Conservation (phyloP, 805 yeast genomes). For the Yarrowia sp. region DNA sequence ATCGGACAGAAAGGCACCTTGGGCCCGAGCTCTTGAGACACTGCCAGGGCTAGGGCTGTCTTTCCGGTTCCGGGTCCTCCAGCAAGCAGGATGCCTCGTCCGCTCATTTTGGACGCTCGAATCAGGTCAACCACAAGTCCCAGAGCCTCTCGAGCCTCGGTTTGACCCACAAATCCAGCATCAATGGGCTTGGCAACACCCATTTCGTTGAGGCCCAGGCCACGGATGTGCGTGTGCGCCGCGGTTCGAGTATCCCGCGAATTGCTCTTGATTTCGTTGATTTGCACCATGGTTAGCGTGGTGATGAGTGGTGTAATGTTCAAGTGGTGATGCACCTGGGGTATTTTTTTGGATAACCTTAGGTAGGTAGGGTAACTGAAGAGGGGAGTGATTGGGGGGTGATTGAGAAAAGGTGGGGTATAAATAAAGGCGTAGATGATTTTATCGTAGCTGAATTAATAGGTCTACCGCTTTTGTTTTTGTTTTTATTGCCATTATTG, state of each 20-base stretch:
- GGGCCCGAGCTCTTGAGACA: constrained; percentile 94
- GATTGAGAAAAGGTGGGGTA: too few species aligned
- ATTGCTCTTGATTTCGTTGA: constrained; percentile 73
- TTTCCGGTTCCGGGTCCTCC: constrained; percentile 99
- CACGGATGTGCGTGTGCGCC: constrained; percentile 96
- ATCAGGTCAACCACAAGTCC: constrained; percentile 94
- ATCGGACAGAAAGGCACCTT: constrained; percentile 98
- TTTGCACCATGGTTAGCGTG: constrained; percentile 44
- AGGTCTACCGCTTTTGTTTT: too few species aligned
- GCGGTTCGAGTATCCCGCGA: constrained; percentile 77
- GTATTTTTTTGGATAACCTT: too few species aligned
- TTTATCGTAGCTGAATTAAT: too few species aligned
- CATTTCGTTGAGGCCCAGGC: constrained; percentile 89
- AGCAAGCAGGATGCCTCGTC: constrained; percentile 92
- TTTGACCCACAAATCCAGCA: constrained; percentile 87
- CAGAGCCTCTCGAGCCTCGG: constrained; percentile 76
- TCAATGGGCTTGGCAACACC: constrained; percentile 84
- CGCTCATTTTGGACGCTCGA: constrained; percentile 90
- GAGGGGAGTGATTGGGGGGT: not conserved
- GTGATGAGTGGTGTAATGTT: not conserved
- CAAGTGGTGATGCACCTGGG: too few species aligned
- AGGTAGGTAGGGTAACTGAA: constrained; percentile 10
- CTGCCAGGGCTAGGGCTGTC: constrained; percentile 94
- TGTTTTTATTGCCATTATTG: too few species aligned
- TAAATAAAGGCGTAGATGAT: too few species aligned